phyloP scores from a whole-genome alignment of 202 grass and related monocot species.

The Zizania palustris region DNA sequence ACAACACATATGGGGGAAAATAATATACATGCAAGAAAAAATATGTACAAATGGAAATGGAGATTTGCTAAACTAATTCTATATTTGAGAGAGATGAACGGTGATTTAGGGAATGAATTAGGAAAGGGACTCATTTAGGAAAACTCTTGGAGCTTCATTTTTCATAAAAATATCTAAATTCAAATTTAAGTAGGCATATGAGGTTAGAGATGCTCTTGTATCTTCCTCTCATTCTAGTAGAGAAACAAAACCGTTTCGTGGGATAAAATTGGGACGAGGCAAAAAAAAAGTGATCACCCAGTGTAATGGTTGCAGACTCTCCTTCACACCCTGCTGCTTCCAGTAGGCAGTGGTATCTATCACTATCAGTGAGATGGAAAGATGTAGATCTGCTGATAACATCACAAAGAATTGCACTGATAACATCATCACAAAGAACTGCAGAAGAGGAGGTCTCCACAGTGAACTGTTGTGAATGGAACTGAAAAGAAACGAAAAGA shows the following conservation, averaged over 20 bases:
- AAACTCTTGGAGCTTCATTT: too few relatives aligned
- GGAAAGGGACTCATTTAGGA: too few relatives aligned
- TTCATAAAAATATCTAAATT: too few relatives aligned
- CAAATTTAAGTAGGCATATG: too few relatives aligned
- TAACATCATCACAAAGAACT: too few relatives aligned
- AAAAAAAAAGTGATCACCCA: neutral
- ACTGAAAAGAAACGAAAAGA: neutral
- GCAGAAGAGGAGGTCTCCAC: conserved; percentile 8
- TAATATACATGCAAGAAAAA: too few relatives aligned
- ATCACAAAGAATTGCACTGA: conserved; percentile 12
- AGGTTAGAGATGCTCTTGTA: too few relatives aligned
- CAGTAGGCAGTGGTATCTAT: neutral
- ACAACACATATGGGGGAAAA: too few relatives aligned
- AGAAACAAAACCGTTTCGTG: neutral
- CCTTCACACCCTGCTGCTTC: neutral
- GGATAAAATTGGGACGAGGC: neutral
- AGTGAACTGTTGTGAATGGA: neutral
- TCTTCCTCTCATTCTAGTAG: neutral
- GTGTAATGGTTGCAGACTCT: neutral
- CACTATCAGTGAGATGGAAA: neutral
- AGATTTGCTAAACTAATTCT: too few relatives aligned
- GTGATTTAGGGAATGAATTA: too few relatives aligned
- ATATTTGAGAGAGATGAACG: too few relatives aligned
- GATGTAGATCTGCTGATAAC: conserved; percentile 21
- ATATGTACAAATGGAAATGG: too few relatives aligned